These are phyloP conservation scores for Dictyostelium firmibasis DNA, from an alignment of 78 protist genomes.

Conservation along the genomic window DNA sequence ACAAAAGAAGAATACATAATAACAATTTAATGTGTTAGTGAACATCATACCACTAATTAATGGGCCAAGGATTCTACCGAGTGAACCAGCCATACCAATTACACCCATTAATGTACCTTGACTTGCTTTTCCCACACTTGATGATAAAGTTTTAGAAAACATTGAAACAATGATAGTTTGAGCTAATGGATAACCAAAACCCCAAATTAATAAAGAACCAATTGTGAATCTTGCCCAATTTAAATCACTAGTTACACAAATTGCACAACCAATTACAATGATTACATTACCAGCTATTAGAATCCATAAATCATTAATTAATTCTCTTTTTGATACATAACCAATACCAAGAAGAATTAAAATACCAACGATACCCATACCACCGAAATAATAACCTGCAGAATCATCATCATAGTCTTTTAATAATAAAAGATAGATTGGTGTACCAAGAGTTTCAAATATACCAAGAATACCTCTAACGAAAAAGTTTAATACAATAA, in stretches of 20 bases:
- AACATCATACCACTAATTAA: background rate
- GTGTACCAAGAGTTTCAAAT: slow-evolving; percentile 19
- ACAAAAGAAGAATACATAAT: background rate
- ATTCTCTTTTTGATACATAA: background rate
- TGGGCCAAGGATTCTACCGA: slow-evolving; percentile 45
- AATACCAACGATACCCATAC: slow-evolving; percentile 10
- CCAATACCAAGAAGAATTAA: background rate
- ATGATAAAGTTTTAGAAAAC: slow-evolving; percentile 15
- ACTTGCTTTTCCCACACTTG: background rate
- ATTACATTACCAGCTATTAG: background rate
- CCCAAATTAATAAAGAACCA: slow-evolving; percentile 15
- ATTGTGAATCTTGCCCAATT: background rate
- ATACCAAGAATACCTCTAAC: slow-evolving; percentile 12
- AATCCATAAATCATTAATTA: slow-evolving; percentile 17
- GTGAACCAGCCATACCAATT: slow-evolving; percentile 56
- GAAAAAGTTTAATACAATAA: background rate
- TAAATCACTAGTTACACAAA: background rate
- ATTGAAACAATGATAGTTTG: slow-evolving; percentile 35
- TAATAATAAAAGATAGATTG: background rate
- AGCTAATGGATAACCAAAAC: slow-evolving; percentile 23
- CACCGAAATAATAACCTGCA: slow-evolving; percentile 16
- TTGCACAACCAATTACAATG: background rate
- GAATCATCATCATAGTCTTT: background rate
- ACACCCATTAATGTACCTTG: slow-evolving; percentile 68
- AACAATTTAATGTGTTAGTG: background rate